These are phyloP conservation scores for Blastobotrys arbuscula DNA, from an alignment of 1,139 yeast species.

Conservation along the genomic window DNA sequence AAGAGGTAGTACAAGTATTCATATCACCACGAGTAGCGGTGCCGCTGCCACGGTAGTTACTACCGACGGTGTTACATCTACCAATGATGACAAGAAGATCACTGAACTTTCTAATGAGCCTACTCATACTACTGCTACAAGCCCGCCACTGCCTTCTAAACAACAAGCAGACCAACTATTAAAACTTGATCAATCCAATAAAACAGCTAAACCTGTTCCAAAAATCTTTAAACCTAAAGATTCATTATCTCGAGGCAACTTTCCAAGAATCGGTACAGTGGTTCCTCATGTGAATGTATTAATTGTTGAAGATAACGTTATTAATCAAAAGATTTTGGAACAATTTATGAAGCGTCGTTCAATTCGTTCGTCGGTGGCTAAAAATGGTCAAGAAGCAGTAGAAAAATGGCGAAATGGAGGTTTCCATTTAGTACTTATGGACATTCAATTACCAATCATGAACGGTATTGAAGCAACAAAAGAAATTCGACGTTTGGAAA, in stretches of 20 bases:
- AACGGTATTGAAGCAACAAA: slow-evolving; percentile 91
- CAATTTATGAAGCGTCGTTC: slow-evolving; percentile 85
- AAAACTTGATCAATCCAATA: neutral
- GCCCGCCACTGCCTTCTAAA: neutral
- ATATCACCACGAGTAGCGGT: neutral
- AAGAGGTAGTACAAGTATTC: neutral
- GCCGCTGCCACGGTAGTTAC: neutral
- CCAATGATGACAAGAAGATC: neutral
- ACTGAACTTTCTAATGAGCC: no score
- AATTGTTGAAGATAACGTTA: slow-evolving; percentile 93
- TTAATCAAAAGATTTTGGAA: slow-evolving; percentile 87
- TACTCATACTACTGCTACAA: neutral
- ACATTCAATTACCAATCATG: slow-evolving; percentile 87
- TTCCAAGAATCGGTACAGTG: slow-evolving; percentile 30
- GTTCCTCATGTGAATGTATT: slow-evolving; percentile 81
- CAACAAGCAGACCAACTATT: neutral
- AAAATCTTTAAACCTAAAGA: slow-evolving; percentile 1
- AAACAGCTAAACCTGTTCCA: no score
- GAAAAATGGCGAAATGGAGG: slow-evolving; percentile 93
- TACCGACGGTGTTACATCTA: neutral
- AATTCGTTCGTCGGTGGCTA: slow-evolving; percentile 79
- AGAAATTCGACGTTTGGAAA: slow-evolving; percentile 79
- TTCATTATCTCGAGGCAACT: neutral
- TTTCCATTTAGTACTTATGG: slow-evolving; percentile 88
- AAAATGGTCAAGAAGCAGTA: slow-evolving; percentile 87